Base-by-base conservation (phyloP, 2,329 filamentous ascomycete genomes). In the Harringtonia aguacate region DNA sequence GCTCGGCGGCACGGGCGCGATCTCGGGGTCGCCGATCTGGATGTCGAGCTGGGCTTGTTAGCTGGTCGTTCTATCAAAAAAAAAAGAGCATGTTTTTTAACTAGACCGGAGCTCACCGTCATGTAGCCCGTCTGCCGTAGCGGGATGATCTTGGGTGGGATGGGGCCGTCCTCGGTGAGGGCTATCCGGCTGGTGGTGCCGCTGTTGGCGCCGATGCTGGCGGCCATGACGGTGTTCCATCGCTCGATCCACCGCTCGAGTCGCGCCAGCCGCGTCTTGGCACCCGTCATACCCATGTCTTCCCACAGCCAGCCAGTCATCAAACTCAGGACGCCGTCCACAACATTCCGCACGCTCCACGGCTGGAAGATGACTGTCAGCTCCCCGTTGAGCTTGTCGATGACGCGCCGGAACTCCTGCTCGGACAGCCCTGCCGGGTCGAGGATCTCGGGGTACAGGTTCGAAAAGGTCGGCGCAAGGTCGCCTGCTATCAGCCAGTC, bases 221-320 rank as follows among this genome's bases (percentile, higher is more conserved):
- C 36, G 7, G 78, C 77, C 71, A 80, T 77, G 49, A 86, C 77
- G 9, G 61, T 58, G 59, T 98, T 98, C 89, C 90, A 95, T 47
- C 79, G 73, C 51, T 94, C 84, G 43, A 98, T 75, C 79, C 86
- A 95, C 31, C 61, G 62, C 63, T 98, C 92, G 17, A 95, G 65
- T 10, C 66, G 71, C 44, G 71, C 74, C 37, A 95, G 61, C 44
- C 81, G 74, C 20, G 70, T 67, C 66, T 97, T 97, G 47, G 84
- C 75, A 9, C 74, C 79, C 4, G 85, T 85, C 30, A 86, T 64
- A 2, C 90, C 88, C 20, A 90, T 55, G 58, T 97, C 90, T 47
- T 98, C 92, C 87, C 88, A 97, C 29, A 97, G 56, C 86, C 89
- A 98, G 20, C 90, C 86, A 0, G 92, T 97, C 29, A 88, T 63